These are phyloP conservation scores for Amanita thiersii DNA, from an alignment of 768 basidiomycete genomes.

Conservation along the genomic window DNA sequence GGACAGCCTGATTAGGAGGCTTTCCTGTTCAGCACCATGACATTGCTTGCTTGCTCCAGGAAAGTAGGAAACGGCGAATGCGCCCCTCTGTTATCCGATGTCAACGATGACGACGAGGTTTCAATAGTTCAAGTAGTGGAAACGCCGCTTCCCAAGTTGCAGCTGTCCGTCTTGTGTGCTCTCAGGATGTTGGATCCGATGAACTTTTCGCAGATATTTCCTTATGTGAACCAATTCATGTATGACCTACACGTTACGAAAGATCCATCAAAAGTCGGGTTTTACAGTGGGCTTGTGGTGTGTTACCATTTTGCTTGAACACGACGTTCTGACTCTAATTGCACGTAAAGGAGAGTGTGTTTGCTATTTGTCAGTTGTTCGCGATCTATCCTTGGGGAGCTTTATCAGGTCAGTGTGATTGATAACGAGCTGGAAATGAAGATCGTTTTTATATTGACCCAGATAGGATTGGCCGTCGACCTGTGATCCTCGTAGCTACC, in stretches of 20 bases:
- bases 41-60: too few relatives aligned
- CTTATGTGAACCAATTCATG: conserved; percentile 64
- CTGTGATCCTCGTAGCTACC: conserved; percentile 47
- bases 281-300: conserved; percentile 61
- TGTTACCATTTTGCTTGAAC: conserved; percentile 12
- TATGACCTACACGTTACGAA: conserved; percentile 42
- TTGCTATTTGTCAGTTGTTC: conserved; percentile 47
- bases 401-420: conserved; percentile 32
- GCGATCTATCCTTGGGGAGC: conserved; percentile 56
- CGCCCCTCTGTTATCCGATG: conserved; percentile 7
- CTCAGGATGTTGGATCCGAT: conserved; percentile 52
- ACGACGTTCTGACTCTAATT: background rate
- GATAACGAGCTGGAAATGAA: background rate
- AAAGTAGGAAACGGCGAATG: background rate
- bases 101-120: background rate
- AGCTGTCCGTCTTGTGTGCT: conserved; percentile 45
- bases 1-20: too few relatives aligned
- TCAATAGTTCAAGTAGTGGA: background rate
- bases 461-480: conserved; percentile 55
- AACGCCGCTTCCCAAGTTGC: conserved; percentile 18
- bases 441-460: conserved; percentile 4
- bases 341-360: conserved; percentile 44
- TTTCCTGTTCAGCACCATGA: too few relatives aligned
- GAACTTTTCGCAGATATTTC: conserved; percentile 56
- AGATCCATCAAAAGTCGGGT: conserved; percentile 49